Evolutionary conservation across 2,329 filamentous ascomycete species (phyloP).

Genomic region (Myotisia sp.): DNA sequence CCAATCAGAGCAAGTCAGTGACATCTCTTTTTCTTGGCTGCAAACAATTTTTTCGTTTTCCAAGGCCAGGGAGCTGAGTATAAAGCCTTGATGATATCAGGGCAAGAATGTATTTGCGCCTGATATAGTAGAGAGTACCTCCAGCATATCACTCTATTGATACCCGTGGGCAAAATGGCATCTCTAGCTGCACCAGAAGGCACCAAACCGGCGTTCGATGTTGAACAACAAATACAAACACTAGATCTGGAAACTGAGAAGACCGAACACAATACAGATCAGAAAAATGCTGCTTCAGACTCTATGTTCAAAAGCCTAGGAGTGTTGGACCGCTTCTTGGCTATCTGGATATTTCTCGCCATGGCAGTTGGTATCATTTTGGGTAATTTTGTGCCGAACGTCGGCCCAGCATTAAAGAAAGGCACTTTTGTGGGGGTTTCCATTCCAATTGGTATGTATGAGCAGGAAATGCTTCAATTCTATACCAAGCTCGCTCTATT

Average conservation of each 20-base stretch:
- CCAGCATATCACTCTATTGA: too few species aligned
- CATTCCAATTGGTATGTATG: conserved; percentile 45
- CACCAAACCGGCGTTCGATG: too few species aligned
- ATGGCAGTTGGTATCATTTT: conserved; percentile 63
- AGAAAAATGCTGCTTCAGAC: background rate
- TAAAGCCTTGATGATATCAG: too few species aligned
- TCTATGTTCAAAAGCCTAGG: conserved; percentile 36
- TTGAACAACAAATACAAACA: too few species aligned
- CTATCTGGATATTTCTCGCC: conserved; percentile 61
- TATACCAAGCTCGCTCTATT: background rate
- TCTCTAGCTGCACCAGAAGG: too few species aligned
- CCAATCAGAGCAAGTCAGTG: background rate
- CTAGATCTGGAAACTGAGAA: too few species aligned
- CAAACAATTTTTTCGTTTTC: too few species aligned
- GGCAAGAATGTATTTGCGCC: too few species aligned
- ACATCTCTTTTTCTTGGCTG: background rate
- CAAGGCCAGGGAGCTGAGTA: too few species aligned
- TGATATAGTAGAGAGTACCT: too few species aligned
- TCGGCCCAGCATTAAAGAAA: conserved; percentile 48
- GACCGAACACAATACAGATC: too few species aligned
- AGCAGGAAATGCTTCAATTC: conserved; percentile 13
- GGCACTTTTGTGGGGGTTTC: conserved; percentile 60
- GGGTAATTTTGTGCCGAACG: conserved; percentile 56
- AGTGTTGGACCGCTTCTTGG: conserved; percentile 49
- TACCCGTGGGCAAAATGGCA: too few species aligned